A percentile compares a stretch with the other conserved stretches of the same genome.
Conservation (phyloP, 1,139 yeast genomes). For the Kodamaea sp. region DNA sequence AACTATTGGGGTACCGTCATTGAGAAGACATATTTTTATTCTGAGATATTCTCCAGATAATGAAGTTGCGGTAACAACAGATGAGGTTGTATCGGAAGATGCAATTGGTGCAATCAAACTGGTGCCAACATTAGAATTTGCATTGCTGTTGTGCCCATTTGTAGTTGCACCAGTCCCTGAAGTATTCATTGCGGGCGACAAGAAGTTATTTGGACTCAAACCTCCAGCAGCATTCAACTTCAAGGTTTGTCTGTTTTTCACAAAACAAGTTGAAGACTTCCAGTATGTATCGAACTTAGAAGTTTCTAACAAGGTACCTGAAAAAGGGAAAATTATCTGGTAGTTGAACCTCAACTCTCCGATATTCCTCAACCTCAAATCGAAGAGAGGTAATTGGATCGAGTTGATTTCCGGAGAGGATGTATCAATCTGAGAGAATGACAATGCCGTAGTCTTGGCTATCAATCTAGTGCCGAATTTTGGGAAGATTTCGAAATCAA, state of each 20-base stretch:
- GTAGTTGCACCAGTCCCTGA: slow-evolving; percentile 8
- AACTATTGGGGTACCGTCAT: slow-evolving; percentile 85
- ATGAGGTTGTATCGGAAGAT: slow-evolving; percentile 33
- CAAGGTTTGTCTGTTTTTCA: slow-evolving; percentile 32
- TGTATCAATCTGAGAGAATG: slow-evolving; percentile 48
- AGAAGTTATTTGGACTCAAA: slow-evolving; percentile 43
- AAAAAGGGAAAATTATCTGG: slow-evolving; percentile 87
- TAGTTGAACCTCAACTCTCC: slow-evolving; percentile 80
- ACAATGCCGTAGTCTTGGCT: slow-evolving; percentile 82
- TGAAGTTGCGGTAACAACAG: slow-evolving; percentile 91
- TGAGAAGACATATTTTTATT: slow-evolving; percentile 67
- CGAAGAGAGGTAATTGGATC: slow-evolving; percentile 74
- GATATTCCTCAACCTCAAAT: slow-evolving; percentile 74
- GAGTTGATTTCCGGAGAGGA: slow-evolving; percentile 49
- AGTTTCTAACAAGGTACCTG: slow-evolving; percentile 82
- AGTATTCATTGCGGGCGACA: slow-evolving; percentile 29
- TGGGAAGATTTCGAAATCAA: slow-evolving; percentile 91
- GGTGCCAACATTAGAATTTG: slow-evolving; percentile 5
- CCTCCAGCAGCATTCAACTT: slow-evolving; percentile 43
- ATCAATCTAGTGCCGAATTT: slow-evolving; percentile 90
- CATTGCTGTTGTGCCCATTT: slow-evolving; percentile 4
- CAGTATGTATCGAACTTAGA: slow-evolving; percentile 95
- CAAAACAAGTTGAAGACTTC: slow-evolving; percentile 72
- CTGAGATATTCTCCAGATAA: slow-evolving; percentile 78
- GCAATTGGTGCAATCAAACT: slow-evolving; percentile 10